Conservation (phyloP, 2,329 filamentous ascomycete species). For the Apiospora pterosperma region DNA sequence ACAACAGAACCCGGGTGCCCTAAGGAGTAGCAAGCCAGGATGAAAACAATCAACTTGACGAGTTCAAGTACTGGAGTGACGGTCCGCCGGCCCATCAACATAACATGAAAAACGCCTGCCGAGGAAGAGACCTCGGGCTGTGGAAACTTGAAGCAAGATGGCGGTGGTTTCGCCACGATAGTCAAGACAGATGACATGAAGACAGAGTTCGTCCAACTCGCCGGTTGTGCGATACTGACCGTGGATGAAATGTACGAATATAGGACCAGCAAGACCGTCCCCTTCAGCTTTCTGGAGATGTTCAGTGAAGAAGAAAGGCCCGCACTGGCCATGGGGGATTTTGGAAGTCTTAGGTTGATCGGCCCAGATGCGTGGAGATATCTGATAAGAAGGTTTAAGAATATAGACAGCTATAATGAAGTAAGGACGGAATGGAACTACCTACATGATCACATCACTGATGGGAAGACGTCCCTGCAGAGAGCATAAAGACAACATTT, state of each 20-base stretch:
- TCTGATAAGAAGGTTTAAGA: neutral
- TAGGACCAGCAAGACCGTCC: neutral
- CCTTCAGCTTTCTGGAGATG: neutral
- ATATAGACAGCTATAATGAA: fast-evolving
- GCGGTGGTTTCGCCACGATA: too few relatives aligned
- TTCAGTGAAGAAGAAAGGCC: neutral
- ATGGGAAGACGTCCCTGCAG: too few relatives aligned
- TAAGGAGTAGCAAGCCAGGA: neutral
- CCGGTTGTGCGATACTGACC: neutral
- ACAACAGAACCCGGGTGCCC: neutral
- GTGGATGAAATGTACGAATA: neutral
- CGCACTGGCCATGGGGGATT: neutral
- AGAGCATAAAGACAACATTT: neutral
- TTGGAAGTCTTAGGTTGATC: neutral
- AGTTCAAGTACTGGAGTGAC: neutral
- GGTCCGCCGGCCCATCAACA: neutral
- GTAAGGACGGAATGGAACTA: neutral
- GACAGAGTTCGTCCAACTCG: too few relatives aligned
- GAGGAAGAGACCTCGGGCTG: too few relatives aligned
- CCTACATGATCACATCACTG: neutral
- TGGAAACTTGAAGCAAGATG: too few relatives aligned
- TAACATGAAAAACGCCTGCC: too few relatives aligned
- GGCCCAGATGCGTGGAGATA: neutral
- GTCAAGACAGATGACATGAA: too few relatives aligned
- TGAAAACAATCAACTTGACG: neutral